phyloP scores from a whole-genome alignment of 225 moss, liverwort and hornwort species.

The Polytrichum commune region DNA sequence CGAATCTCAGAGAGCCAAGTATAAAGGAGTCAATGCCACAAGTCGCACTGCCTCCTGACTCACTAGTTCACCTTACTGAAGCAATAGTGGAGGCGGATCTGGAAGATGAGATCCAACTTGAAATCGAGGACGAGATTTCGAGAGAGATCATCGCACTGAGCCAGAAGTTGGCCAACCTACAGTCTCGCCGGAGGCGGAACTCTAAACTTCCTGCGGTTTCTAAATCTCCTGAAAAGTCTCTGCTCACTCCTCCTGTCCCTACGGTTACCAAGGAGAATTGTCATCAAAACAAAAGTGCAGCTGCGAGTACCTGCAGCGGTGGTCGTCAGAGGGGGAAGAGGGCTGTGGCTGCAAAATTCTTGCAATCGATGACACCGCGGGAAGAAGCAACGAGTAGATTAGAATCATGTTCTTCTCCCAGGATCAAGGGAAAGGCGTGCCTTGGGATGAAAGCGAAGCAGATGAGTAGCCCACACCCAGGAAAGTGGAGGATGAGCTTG shows the following conservation, averaged over 20 bases:
- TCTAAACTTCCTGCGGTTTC: slow-evolving; percentile 4
- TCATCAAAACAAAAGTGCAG: neutral
- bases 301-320: neutral
- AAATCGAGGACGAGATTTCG: slow-evolving; percentile 62
- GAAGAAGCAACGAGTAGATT: slow-evolving; percentile 1
- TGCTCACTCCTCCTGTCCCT: slow-evolving; percentile 10
- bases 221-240: slow-evolving; percentile 15
- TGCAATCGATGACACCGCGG: neutral
- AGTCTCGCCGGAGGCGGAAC: slow-evolving; percentile 44
- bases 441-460: neutral
- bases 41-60: neutral
- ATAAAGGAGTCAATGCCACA: neutral
- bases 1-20: neutral
- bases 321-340: slow-evolving; percentile 1
- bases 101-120: slow-evolving; percentile 51
- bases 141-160: slow-evolving; percentile 57
- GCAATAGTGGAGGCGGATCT: slow-evolving; percentile 44
- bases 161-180: slow-evolving; percentile 52
- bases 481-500: slow-evolving; percentile 4
- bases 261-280: neutral
- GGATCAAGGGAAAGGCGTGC: neutral
- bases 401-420: neutral
- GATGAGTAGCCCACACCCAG: neutral
- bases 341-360: slow-evolving; percentile 11
- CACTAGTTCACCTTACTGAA: neutral